phyloP scores from a whole-genome alignment of 2,329 filamentous ascomycete species.

The Elsinoe necatrix region DNA sequence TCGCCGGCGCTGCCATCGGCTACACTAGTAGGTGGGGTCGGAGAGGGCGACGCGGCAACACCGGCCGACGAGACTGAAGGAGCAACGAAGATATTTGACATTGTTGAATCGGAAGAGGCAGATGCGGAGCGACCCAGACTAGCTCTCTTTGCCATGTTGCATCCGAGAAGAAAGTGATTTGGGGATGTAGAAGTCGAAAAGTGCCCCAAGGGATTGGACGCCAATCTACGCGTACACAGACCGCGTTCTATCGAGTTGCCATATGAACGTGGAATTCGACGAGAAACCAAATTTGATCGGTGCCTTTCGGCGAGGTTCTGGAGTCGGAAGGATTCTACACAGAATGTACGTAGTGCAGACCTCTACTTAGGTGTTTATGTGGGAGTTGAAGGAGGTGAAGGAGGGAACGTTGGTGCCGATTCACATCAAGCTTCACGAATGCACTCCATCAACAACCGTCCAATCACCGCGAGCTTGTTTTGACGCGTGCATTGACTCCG shows the following conservation, averaged over 20 bases:
- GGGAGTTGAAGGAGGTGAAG: background rate
- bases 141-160: background rate
- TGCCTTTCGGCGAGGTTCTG: background rate
- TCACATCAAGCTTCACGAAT: constrained; percentile 2
- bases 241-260: constrained; percentile 10
- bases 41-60: constrained; percentile 48
- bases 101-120: constrained; percentile 35
- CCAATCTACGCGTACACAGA: constrained; percentile 12
- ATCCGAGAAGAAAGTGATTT: background rate
- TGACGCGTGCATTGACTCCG: background rate
- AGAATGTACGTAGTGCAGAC: background rate
- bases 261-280: constrained; percentile 11
- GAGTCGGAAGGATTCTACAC: background rate
- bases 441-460: constrained; percentile 2
- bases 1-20: constrained; percentile 53
- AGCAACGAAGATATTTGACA: constrained; percentile 35
- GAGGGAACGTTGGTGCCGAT: constrained; percentile 4
- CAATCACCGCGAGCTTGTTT: constrained; percentile 6
- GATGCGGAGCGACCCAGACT: constrained; percentile 28
- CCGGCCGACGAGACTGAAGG: constrained; percentile 33
- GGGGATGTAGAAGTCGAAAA: background rate
- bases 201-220: background rate
- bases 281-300: background rate
- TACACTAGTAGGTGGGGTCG: constrained; percentile 59
- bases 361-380: background rate